A percentile compares a stretch with the other conserved stretches of the same genome.
phyloP scores from a whole-genome alignment of 2,329 filamentous ascomycete species.

The Pyricularia sp. region DNA sequence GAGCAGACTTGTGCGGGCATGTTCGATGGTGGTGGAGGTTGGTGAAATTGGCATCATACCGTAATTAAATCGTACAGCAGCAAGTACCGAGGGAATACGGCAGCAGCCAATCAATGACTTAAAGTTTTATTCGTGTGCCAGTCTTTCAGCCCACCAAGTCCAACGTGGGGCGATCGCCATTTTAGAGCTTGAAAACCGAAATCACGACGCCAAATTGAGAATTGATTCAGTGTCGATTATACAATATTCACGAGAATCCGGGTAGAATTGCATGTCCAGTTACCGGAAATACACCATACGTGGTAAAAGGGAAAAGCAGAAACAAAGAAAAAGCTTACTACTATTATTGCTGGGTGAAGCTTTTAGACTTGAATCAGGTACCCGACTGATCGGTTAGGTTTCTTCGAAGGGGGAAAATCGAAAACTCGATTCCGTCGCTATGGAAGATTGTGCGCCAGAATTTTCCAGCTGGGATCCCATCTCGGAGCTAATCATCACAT shows the following conservation, averaged over 20 bases:
- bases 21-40: too few relatives aligned
- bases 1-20: not conserved
- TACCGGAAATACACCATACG: too few relatives aligned
- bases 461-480: constrained; percentile 26
- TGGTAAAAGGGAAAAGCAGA: not conserved
- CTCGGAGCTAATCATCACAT: constrained; percentile 53
- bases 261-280: not conserved
- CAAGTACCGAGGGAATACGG: too few relatives aligned
- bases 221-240: not conserved
- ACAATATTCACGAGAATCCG: not conserved
- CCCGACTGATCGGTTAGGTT: not conserved
- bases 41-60: too few relatives aligned
- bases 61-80: too few relatives aligned
- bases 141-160: not conserved
- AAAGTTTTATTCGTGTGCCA: too few relatives aligned
- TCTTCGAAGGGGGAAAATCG: not conserved
- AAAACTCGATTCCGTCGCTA: not conserved
- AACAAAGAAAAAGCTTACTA: not conserved
- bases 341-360: not conserved
- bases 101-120: too few relatives aligned
- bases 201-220: not conserved
- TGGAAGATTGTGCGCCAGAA: not conserved
- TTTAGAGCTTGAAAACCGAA: not conserved
- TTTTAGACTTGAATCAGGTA: not conserved
- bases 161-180: not conserved